A percentile compares a stretch with the other conserved stretches of the same genome.
These are phyloP conservation scores for Eutrema salsugineum DNA, from an alignment of 441 rosid species.

Conservation along the genomic window DNA sequence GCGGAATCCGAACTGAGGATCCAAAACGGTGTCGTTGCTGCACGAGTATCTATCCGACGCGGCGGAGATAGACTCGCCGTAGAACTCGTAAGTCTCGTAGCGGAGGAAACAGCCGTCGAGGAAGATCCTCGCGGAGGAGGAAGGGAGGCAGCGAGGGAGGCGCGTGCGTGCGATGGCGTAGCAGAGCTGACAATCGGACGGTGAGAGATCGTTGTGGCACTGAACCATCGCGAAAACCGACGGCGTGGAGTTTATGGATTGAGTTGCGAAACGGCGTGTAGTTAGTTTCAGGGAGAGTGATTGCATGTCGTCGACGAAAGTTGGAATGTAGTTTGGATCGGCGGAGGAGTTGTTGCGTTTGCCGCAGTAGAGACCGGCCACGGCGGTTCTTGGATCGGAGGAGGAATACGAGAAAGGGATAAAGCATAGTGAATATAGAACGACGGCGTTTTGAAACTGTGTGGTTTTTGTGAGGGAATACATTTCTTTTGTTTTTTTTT, in stretches of 20 bases:
- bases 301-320: constrained; percentile 61
- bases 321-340: constrained; percentile 37
- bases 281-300: constrained; percentile 40
- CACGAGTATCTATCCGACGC: constrained; percentile 39
- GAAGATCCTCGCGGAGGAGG: constrained; percentile 55
- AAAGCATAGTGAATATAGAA: neutral
- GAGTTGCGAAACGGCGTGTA: constrained; percentile 49
- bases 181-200: constrained; percentile 77
- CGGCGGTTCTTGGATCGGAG: constrained; percentile 49
- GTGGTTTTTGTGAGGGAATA: neutral
- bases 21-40: constrained; percentile 26
- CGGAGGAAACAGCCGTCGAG: constrained; percentile 88
- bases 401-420: constrained; percentile 3
- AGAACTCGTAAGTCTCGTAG: constrained; percentile 64
- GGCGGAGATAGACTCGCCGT: constrained; percentile 41
- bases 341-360: neutral
- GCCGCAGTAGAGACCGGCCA: constrained; percentile 58
- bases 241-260: constrained; percentile 20
- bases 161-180: constrained; percentile 62
- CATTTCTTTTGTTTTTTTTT: constrained; percentile 6
- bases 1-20: constrained; percentile 6
- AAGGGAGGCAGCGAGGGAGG: constrained; percentile 75
- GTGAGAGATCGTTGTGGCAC: constrained; percentile 75
- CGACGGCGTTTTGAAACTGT: neutral
- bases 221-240: constrained; percentile 51